Conservation (phyloP, 2,329 filamentous ascomycete species). For the Botryotinia narcissicola region DNA sequence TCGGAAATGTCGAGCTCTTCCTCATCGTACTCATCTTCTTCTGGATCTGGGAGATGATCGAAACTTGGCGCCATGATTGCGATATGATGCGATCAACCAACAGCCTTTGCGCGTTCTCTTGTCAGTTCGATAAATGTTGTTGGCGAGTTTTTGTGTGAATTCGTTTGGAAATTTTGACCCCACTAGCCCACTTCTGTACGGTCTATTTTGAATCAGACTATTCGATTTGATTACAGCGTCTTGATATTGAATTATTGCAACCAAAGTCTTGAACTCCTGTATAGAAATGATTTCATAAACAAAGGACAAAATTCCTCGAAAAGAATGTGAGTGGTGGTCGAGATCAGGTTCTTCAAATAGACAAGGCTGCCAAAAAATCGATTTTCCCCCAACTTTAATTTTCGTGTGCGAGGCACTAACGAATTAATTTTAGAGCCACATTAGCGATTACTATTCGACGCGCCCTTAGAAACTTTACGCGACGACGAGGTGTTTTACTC, state of each 20-base stretch:
- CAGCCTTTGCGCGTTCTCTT: constrained; percentile 20
- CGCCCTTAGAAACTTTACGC: constrained; percentile 20
- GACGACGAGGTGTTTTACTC: constrained; percentile 22
- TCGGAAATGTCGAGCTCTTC: constrained; percentile 96
- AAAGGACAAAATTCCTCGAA: constrained; percentile 10
- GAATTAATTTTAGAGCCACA: constrained; percentile 18
- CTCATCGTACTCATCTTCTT: constrained; percentile 82
- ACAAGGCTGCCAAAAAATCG: constrained; percentile 19
- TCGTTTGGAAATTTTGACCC: constrained; percentile 22
- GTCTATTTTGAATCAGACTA: constrained; percentile 10
- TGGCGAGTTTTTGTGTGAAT: constrained; percentile 21
- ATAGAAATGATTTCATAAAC: neutral
- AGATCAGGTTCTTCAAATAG: neutral
- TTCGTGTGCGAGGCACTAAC: constrained; percentile 23
- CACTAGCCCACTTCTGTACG: constrained; percentile 20
- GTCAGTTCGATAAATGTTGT: constrained; percentile 15
- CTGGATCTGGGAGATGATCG: constrained; percentile 86
- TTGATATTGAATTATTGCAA: constrained; percentile 2
- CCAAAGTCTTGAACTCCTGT: neutral
- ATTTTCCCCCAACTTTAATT: constrained; percentile 21
- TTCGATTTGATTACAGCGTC: neutral
- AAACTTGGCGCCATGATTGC: constrained; percentile 87
- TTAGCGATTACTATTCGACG: constrained; percentile 22
- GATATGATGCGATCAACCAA: constrained; percentile 26
- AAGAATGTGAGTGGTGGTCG: constrained; percentile 12